Percentiles rank a stretch among this genome's conserved stretches.
Evolutionary conservation across 352 stramenopile genomes (phyloP).

Genomic region (Phytophthora syringae): DNA sequence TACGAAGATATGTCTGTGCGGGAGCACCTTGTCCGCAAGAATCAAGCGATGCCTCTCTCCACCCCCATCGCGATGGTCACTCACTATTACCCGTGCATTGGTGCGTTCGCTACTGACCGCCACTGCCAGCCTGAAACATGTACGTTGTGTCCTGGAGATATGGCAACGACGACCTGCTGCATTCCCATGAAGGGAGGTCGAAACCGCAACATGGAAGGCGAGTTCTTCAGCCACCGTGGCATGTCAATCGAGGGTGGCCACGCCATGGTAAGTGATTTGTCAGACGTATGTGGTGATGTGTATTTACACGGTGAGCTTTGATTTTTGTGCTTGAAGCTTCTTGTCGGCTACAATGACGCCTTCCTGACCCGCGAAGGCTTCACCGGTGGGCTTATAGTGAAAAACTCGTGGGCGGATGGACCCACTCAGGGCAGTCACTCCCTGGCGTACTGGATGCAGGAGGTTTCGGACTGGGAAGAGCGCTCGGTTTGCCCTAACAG

Average conservation of each 20-base stretch:
- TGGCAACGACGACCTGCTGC: conserved; percentile 83
- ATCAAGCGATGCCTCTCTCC: conserved; percentile 80
- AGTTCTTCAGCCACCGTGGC: conserved; percentile 82
- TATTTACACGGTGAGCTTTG: neutral
- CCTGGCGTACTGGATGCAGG: conserved; percentile 83
- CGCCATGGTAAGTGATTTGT: conserved; percentile 59
- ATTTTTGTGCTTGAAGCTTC: conserved; percentile 43
- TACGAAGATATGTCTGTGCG: conserved; percentile 85
- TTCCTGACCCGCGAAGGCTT: conserved; percentile 79
- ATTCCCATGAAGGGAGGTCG: conserved; percentile 69
- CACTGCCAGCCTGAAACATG: conserved; percentile 71
- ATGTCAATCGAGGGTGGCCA: conserved; percentile 86
- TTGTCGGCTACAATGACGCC: conserved; percentile 82
- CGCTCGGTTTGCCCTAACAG: conserved; percentile 81
- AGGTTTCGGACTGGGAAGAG: conserved; percentile 84
- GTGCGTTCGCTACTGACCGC: conserved; percentile 54
- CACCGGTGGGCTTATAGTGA: conserved; percentile 77
- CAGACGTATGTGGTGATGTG: neutral
- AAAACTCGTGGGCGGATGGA: conserved; percentile 78
- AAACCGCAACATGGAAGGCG: conserved; percentile 86
- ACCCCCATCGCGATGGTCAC: conserved; percentile 78
- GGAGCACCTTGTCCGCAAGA: conserved; percentile 73
- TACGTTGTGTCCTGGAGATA: conserved; percentile 75
- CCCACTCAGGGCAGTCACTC: conserved; percentile 74
- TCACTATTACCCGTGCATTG: conserved; percentile 86